Evolutionary conservation across 768 basidiomycete species (phyloP), one percentile per base, ranked within the genome.

Genomic region (Amanita pallidorosea): DNA sequence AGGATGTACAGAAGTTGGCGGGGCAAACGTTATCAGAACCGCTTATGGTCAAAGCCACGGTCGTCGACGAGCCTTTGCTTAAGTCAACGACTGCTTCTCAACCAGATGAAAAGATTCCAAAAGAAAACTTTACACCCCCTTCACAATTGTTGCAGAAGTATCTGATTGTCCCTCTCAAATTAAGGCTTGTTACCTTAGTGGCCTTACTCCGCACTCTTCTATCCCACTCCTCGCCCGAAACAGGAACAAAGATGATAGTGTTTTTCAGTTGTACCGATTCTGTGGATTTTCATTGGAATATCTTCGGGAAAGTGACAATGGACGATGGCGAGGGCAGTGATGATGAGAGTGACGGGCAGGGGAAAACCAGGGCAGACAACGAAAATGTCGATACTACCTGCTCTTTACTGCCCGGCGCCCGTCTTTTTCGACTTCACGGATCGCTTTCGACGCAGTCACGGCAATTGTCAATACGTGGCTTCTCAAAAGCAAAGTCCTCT

Each of bases 201-300:
- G 85, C 95, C 4, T 73, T 97, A 9, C 70, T 98, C 20, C 83
- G 96, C 20, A 79, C 80, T 5, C 71, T 95, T n/a, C 70, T 93
- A 25, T 70, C 83, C 5, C 78, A 83, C 64, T 70, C 77, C 20
- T 72, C 71, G 57, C 65, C 65, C 37, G 72, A 63, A 27, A 70
- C 70, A 37, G 77, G 77, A 9, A 73, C 74, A 37, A 91, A 88
- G 65, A 79, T 96, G 50, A 91, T 99, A 43, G 91, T 99, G 5
- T 99, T 99, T 67, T 70, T 99, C 54, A 95, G 88, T 57, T 97
- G 92, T 60, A 98, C 93, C 5, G 95, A 97, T 65, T 94, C 96
- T 2, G 96, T 99, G 15, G 95, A 99, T 64, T 97, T 91, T 60
- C 92, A 95, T 61, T 98, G 91, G 90, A 79, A 75, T 45, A 69